These are phyloP conservation scores for Cladobotryum mycophilum DNA, from an alignment of 2,329 filamentous ascomycete species.

Conservation along the genomic window DNA sequence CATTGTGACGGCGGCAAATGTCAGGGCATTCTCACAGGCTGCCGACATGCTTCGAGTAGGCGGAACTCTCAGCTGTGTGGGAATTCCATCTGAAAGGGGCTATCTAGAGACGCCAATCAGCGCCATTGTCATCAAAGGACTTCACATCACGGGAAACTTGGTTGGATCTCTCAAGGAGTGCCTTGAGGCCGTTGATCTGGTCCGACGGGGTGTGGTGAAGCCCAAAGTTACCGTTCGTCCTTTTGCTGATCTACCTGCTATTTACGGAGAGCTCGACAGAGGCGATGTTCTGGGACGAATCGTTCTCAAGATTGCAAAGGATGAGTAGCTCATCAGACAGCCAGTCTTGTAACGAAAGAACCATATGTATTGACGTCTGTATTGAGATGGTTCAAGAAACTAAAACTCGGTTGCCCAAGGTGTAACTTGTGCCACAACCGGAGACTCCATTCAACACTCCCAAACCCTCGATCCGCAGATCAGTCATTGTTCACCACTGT, in stretches of 20 bases:
- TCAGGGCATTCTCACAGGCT: constrained; percentile 12
- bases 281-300: constrained; percentile 12
- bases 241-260: constrained; percentile 12
- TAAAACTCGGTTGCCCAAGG: no score
- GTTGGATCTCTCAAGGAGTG: constrained; percentile 16
- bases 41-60: constrained; percentile 14
- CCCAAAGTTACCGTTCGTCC: constrained; percentile 10
- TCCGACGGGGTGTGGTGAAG: constrained; percentile 13
- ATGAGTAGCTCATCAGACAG: constrained; percentile 5
- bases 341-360: neutral
- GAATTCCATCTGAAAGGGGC: constrained; percentile 12
- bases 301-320: constrained; percentile 15
- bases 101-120: constrained; percentile 14
- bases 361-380: no score
- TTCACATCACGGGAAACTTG: constrained; percentile 14
- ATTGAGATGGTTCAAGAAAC: no score
- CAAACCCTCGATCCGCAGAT: no score
- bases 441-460: no score
- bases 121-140: constrained; percentile 12
- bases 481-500: no score
- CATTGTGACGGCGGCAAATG: constrained; percentile 12
- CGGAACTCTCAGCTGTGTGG: constrained; percentile 13
- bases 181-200: constrained; percentile 13
- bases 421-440: no score
- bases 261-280: constrained; percentile 12